phyloP scores from a whole-genome alignment of 805 yeast genomes.

The Pichia nakasei region DNA sequence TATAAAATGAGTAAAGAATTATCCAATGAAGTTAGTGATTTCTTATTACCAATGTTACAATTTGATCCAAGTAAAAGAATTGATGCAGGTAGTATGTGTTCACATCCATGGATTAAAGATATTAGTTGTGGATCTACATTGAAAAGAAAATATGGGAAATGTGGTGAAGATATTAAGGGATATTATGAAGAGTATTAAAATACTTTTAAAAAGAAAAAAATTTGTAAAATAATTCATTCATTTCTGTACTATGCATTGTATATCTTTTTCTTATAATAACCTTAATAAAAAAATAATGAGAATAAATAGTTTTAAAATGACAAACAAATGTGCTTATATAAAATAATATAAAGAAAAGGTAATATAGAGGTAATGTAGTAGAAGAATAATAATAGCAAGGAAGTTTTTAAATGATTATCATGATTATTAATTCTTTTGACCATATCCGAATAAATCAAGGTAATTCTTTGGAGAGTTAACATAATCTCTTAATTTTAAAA shows the following conservation, averaged over 20 bases:
- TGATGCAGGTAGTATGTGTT: constrained; percentile 45
- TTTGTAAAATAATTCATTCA: too few relatives aligned
- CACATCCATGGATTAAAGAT: constrained; percentile 44
- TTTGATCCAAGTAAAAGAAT: constrained; percentile 41
- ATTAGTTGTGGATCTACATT: constrained; percentile 17
- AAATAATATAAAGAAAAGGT: too few relatives aligned
- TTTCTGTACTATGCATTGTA: too few relatives aligned
- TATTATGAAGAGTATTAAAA: constrained; percentile 6
- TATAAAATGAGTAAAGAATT: constrained; percentile 36
- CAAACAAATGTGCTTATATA: too few relatives aligned
- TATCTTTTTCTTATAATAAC: too few relatives aligned
- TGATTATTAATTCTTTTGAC: constrained; percentile 8
- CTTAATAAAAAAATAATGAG: too few relatives aligned
- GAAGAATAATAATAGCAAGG: too few relatives aligned
- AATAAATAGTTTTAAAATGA: too few relatives aligned
- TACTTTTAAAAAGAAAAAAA: too few relatives aligned
- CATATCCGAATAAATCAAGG: constrained; percentile 25
- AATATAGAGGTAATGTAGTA: too few relatives aligned
- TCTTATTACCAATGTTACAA: constrained; percentile 41
- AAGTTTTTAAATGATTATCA: too few relatives aligned
- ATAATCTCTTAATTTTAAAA: constrained; percentile 27
- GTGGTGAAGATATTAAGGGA: constrained; percentile 29
- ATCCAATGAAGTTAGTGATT: constrained; percentile 34
- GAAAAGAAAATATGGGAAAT: constrained; percentile 21
- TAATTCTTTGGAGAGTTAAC: constrained; percentile 29